Base-by-base conservation (phyloP, 1,284 basidiomycete genomes). In the Ganoderma resinaceum region DNA sequence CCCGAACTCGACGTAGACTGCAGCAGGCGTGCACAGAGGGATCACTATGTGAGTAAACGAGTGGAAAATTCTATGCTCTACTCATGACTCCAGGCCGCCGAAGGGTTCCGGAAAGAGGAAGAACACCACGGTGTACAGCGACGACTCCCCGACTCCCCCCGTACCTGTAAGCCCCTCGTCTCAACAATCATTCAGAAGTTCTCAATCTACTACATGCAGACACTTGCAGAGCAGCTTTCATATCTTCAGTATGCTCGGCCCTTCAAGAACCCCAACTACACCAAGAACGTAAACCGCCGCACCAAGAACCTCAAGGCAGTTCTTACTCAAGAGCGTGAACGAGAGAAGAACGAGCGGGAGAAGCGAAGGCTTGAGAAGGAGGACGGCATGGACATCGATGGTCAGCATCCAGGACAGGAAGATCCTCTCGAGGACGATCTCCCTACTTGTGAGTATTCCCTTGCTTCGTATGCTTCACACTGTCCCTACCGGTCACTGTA, bases 271-370 rank as follows among this genome's bases (percentile, higher is more conserved):
- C 84, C 87, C 0, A 78, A 83, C 42, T 91, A 92, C 74, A 84
- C 82, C 3, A 93, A 91, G 81, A 92, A 92, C 73, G 75, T 84
- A 9, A 90, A 88, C 70, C 83, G 91, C 14, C 84, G 92, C 26
- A 87, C 91, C 20, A 93, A 92, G 82, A 93, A 92, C 73, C 77
- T 93, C 72, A 94, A 94, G 79, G 84, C 88, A 2, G 88, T 95
- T 1, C 82, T 95, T 14, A 85, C 86, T 2, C 91, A 92, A 70
- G 93, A 94, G 76, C 86, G 91, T 12, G 92, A 94, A 72, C 84
- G 90, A 1, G 91, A 93, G 72, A 82, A 87, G 16, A 75, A 83
- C 26, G 91, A 92, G 63, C 82, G 91, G 3, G 92, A 94, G 74
- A 80, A 82, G 29, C 81, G 84, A 64, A 82, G 88, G 33, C 76